Conservation (phyloP, 2,329 filamentous ascomycete species). For the Colletotrichum abscissum region DNA sequence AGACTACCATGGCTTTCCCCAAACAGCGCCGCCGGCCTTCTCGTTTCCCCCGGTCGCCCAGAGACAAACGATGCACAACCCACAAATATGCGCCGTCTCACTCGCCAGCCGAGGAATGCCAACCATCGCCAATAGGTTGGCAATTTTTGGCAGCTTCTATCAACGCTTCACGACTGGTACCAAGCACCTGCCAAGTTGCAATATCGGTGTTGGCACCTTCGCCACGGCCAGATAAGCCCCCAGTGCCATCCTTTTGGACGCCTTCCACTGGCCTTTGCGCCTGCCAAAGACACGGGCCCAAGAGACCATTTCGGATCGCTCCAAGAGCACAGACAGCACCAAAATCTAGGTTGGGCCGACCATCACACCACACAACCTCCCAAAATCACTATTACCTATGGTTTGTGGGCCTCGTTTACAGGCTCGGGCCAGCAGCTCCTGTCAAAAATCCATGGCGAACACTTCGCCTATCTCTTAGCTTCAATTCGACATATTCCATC, state of each 20-base stretch:
- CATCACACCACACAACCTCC: neutral
- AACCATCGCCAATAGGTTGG: conserved; percentile 28
- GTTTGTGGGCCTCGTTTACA: neutral
- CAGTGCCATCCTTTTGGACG: neutral
- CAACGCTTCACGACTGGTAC: conserved; percentile 29
- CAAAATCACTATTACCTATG: neutral
- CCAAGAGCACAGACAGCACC: conserved; percentile 7
- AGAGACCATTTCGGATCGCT: neutral
- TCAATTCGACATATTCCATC: neutral
- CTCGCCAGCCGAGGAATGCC: conserved; percentile 33
- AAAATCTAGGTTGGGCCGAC: neutral
- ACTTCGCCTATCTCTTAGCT: conserved; percentile 30
- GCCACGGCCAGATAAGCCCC: conserved; percentile 25
- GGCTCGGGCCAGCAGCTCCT: neutral
- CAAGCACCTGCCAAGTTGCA: conserved; percentile 33
- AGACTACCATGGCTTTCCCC: neutral
- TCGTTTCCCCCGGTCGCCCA: conserved; percentile 8
- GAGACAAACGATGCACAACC: conserved; percentile 8
- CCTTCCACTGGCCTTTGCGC: neutral
- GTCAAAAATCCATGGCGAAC: neutral
- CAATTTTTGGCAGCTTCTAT: conserved; percentile 29
- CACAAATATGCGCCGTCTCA: conserved; percentile 19
- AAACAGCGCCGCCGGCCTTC: neutral
- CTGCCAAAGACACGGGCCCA: conserved; percentile 11
- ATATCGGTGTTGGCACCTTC: conserved; percentile 32